These are phyloP conservation scores for Microcyclosporella mali DNA, from an alignment of 2,329 filamentous ascomycete species.

Conservation along the genomic window DNA sequence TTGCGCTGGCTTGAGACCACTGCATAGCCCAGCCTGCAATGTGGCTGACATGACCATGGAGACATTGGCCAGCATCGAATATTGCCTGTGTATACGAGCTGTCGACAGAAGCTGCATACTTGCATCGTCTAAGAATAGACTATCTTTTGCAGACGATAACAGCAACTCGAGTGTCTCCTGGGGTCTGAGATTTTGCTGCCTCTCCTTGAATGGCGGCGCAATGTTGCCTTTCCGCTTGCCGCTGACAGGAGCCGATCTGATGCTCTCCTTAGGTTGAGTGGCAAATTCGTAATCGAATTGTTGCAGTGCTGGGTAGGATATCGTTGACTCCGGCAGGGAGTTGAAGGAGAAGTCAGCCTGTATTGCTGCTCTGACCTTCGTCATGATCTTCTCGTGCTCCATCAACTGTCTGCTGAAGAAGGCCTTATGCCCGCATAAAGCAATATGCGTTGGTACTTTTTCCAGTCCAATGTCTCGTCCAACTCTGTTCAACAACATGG, in stretches of 20 bases:
- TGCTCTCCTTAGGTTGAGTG: not conserved
- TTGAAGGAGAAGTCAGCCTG: conserved; percentile 50
- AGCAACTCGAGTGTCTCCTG: conserved; percentile 9
- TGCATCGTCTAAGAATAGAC: conserved; percentile 5
- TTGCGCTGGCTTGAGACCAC: conserved; percentile 44
- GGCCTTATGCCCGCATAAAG: too few species aligned
- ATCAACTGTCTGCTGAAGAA: not conserved
- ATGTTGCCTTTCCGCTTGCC: conserved; percentile 2
- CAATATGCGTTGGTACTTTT: too few species aligned
- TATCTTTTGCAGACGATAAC: conserved; percentile 16
- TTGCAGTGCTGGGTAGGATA: conserved; percentile 69
- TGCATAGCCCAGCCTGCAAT: conserved; percentile 39
- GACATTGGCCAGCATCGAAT: conserved; percentile 58
- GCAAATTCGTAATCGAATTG: conserved; percentile 1
- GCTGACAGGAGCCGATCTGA: not conserved
- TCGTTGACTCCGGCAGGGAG: conserved; percentile 69
- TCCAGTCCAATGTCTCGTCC: too few species aligned
- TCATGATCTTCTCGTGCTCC: conserved; percentile 11
- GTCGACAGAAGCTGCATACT: conserved; percentile 9
- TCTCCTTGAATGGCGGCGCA: conserved; percentile 1
- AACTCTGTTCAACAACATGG: conserved; percentile 7
- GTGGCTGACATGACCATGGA: conserved; percentile 61
- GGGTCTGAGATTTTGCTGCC: conserved; percentile 3
- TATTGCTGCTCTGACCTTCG: conserved; percentile 40
- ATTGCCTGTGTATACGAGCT: conserved; percentile 41